These are phyloP conservation scores for Rhizoctonia solani DNA, from an alignment of 1,284 basidiomycete genomes.

Conservation along the genomic window DNA sequence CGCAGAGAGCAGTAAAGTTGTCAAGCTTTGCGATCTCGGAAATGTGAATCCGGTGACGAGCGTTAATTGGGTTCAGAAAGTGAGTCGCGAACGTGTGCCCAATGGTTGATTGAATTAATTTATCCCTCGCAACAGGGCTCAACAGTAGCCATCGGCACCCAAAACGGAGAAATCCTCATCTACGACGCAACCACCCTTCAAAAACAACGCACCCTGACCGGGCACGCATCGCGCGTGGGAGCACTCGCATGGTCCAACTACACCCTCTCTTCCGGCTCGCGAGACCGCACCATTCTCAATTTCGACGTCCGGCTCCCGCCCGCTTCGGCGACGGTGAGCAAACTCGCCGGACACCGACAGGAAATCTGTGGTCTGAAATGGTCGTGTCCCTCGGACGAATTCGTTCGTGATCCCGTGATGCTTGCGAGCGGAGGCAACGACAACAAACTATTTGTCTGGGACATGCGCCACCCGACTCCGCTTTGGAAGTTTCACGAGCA, in stretches of 20 bases:
- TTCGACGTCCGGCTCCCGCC: conserved; percentile 84
- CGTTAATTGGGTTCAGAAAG: conserved; percentile 90
- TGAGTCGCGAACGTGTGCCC: no score
- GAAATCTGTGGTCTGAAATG: conserved; percentile 97
- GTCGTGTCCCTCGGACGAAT: conserved; percentile 62
- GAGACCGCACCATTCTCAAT: conserved; percentile 90
- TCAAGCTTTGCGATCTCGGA: conserved; percentile 85
- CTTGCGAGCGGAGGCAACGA: conserved; percentile 97
- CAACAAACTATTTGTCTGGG: conserved; percentile 98
- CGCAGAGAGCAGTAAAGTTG: conserved; percentile 89
- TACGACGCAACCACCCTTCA: conserved; percentile 86
- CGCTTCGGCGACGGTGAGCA: conserved; percentile 66
- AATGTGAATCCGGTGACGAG: conserved; percentile 76
- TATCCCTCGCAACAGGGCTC: conserved; percentile 60
- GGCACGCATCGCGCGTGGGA: conserved; percentile 88
- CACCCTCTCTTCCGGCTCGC: conserved; percentile 87
- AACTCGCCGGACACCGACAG: conserved; percentile 76
- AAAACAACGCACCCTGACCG: conserved; percentile 80
- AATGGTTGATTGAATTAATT: not conserved
- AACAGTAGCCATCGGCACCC: conserved; percentile 89
- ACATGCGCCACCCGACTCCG: conserved; percentile 58
- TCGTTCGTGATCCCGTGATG: conserved; percentile 58
- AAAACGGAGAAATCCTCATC: conserved; percentile 86
- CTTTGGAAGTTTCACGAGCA: conserved; percentile 96
- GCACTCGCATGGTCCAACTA: conserved; percentile 93